Conservation (phyloP, 2,329 filamentous ascomycete genomes). For the Camptophora hylomeconis region DNA sequence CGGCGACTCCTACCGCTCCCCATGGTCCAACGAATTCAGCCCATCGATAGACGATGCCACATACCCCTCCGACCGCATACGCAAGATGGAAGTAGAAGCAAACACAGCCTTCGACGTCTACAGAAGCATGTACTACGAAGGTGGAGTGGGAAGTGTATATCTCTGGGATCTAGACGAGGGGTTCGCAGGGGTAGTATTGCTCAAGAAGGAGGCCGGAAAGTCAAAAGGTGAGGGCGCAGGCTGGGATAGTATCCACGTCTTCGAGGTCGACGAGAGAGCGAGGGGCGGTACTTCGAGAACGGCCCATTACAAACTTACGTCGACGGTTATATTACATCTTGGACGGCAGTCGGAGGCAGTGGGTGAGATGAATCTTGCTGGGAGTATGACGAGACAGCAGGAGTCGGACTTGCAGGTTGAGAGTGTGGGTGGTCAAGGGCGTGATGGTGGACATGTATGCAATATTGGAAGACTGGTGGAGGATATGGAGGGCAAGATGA, state of each 20-base stretch:
- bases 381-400: conserved; percentile 95
- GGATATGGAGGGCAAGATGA: conserved; percentile 99
- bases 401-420: conserved; percentile 85
- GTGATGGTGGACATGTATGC: conserved; percentile 83
- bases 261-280: conserved; percentile 81
- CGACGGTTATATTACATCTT: conserved; percentile 85
- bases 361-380: conserved; percentile 80
- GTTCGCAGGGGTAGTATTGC: conserved; percentile 84
- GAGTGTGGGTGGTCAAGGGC: conserved; percentile 22
- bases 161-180: conserved; percentile 98
- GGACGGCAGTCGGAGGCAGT: conserved; percentile 44
- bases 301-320: conserved; percentile 95
- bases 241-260: conserved; percentile 98
- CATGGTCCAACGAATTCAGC: conserved; percentile 99
- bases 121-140: conserved; percentile 82
- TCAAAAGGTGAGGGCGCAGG: conserved; percentile 43
- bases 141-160: conserved; percentile 92
- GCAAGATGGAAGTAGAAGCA: conserved; percentile 84
- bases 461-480: conserved; percentile 92
- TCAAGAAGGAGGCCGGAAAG: conserved; percentile 77
- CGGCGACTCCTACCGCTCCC: conserved; percentile 91
- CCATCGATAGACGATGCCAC: conserved; percentile 79
- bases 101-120: conserved; percentile 98
- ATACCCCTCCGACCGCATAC: conserved; percentile 76
- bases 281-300: conserved; percentile 46